Conservation (phyloP, 140 eudicot species). For the Anethum foeniculum region DNA sequence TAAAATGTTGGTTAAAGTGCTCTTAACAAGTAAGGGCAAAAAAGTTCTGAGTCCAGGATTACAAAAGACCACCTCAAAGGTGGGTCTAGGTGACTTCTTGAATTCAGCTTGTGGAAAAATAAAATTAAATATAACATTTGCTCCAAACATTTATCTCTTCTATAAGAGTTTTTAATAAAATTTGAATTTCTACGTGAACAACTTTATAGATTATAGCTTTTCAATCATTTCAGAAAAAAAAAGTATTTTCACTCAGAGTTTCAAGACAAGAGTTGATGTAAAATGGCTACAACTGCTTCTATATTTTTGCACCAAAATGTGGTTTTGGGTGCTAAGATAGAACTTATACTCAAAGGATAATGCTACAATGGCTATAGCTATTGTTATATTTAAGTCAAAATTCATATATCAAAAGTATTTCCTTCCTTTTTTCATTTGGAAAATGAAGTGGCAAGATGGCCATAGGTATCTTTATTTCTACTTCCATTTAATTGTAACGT, state of each 20-base stretch:
- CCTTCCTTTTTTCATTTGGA: not conserved
- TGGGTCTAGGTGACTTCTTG: not conserved
- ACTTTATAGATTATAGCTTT: not conserved
- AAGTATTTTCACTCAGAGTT: not conserved
- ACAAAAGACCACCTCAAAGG: not conserved
- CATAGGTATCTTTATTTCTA: not conserved
- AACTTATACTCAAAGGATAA: too few relatives aligned
- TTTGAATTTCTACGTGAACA: not conserved
- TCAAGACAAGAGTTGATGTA: not conserved
- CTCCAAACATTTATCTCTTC: not conserved
- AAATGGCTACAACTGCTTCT: too few relatives aligned
- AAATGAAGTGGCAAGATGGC: not conserved
- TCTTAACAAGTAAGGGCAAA: not conserved
- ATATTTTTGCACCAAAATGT: too few relatives aligned
- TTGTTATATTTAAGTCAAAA: not conserved
- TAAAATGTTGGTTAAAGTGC: not conserved
- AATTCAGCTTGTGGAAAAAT: not conserved
- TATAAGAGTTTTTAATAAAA: too few relatives aligned
- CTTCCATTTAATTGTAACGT: not conserved
- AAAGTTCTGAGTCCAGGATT: not conserved
- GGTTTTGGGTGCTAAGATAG: too few relatives aligned
- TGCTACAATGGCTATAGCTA: not conserved
- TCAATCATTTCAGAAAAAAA: not conserved
- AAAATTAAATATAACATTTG: not conserved
- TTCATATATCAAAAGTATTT: not conserved